Evolutionary conservation across 2,329 filamentous ascomycete genomes (phyloP), one percentile per base, ranked within the genome.

Genomic region (Colletotrichum simmondsii): DNA sequence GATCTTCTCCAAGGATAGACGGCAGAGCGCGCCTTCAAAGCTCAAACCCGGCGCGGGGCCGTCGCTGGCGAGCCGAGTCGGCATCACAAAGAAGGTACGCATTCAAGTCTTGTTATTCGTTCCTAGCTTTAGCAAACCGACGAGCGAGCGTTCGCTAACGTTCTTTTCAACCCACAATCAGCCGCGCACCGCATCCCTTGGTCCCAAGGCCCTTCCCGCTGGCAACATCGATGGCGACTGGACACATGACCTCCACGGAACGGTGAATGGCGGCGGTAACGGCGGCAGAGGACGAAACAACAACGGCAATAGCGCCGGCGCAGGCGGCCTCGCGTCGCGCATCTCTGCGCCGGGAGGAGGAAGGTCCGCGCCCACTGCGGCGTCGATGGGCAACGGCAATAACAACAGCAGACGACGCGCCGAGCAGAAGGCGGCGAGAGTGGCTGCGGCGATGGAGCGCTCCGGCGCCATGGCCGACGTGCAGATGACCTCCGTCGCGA

Each of bases 11-110:
- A 85, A 83, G 75, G 89, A 89, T 79, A 90, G 92, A 76, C 83
- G 87, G 42, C 82, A 88, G 65, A 92, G 89, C 78, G 87, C 91
- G 52, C 88, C 89, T 7, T 82, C 83, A 56, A 87, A 82, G 71
- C 79, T 85, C 70, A 89, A 85, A 78, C 80, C 83, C 73, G 79
- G 80, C 69, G 78, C 80, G 63, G 85, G 87, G 64, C 85, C 91
- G 77, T 90, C 90, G 3, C 88, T 95, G 63, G 90, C 93, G 68
- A 93, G 92, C 82, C 89, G 93, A 80, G 91, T 93, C 71, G 93
- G 93, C 52, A 87, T 95, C 62, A 91, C 89, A 78, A 95, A 95
- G 90, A 95, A 95, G 90, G 91, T 91, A 86, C 69, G 78, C 74
- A 71, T 6, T 61, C 54, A 35, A 35, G 22, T 19, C 42, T n/a